Evolutionary conservation across 2,329 filamentous ascomycete genomes (phyloP).

Genomic region (Exophiala sideris): DNA sequence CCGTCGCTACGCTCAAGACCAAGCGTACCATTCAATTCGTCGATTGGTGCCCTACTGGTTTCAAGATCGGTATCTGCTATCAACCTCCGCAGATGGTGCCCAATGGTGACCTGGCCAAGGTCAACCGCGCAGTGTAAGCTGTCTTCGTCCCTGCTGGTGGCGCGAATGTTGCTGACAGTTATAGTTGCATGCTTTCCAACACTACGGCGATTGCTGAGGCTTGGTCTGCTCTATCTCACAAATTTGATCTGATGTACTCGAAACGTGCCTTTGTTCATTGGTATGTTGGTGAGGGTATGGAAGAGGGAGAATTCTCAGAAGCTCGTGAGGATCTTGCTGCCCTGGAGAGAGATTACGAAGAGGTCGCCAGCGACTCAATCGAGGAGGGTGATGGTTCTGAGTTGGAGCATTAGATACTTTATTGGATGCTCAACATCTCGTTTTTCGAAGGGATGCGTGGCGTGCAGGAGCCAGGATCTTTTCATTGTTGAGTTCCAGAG

Average conservation of each 20-base stretch:
- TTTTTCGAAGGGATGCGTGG: conserved; percentile 10
- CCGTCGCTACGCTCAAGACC: conserved; percentile 95
- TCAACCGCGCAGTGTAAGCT: conserved; percentile 94
- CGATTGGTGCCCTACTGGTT: conserved; percentile 99
- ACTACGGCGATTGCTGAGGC: conserved; percentile 98
- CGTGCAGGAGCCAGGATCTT: conserved; percentile 17
- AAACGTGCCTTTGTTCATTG: conserved; percentile 99
- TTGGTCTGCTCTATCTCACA: conserved; percentile 92
- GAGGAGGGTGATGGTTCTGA: conserved; percentile 81
- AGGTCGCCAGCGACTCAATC: conserved; percentile 91
- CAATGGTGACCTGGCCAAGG: conserved; percentile 95
- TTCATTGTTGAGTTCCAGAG: conserved; percentile 4
- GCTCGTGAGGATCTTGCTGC: conserved; percentile 97
- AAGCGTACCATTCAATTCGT: conserved; percentile 99
- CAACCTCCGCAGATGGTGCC: conserved; percentile 94
- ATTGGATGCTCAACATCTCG: neutral
- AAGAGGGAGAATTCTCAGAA: conserved; percentile 99
- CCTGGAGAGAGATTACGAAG: conserved; percentile 97
- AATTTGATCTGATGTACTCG: conserved; percentile 99
- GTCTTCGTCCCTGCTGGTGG: neutral
- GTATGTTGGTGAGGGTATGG: conserved; percentile 99
- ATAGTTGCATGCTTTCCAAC: conserved; percentile 86
- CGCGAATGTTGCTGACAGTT: conserved; percentile 3
- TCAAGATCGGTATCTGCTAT: conserved; percentile 99
- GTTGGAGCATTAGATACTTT: conserved; percentile 77